These are phyloP conservation scores for Claviceps africana DNA, from an alignment of 2,329 filamentous ascomycete species.

Conservation along the genomic window DNA sequence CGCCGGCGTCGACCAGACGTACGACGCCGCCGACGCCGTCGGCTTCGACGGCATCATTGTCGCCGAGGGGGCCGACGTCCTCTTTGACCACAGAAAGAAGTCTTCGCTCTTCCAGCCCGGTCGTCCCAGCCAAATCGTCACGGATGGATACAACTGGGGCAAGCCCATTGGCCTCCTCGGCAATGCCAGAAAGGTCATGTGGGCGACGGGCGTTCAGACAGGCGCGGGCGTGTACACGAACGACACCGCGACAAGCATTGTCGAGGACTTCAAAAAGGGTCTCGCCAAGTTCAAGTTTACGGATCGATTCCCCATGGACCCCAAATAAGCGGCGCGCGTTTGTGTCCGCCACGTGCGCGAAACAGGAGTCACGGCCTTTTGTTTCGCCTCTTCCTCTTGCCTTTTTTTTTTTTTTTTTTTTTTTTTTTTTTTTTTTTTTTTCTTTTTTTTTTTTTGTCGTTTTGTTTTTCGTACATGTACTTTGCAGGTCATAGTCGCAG, in stretches of 20 bases:
- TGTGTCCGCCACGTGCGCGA: neutral
- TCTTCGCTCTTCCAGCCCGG: conserved; percentile 49
- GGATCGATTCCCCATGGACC: conserved; percentile 46
- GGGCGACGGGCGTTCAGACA: conserved; percentile 28
- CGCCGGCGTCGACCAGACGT: conserved; percentile 45
- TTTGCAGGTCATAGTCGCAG: too few species aligned
- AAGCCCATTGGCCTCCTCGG: conserved; percentile 54
- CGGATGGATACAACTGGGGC: conserved; percentile 51
- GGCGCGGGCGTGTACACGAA: conserved; percentile 28
- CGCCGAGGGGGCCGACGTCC: conserved; percentile 33
- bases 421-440: neutral
- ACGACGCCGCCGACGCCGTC: conserved; percentile 48
- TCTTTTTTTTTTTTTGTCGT: neutral
- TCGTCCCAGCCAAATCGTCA: conserved; percentile 48
- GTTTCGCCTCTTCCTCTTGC: neutral
- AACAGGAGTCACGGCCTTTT: conserved; percentile 5
- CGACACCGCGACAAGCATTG: conserved; percentile 23
- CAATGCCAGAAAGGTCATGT: conserved; percentile 22
- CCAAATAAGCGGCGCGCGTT: neutral
- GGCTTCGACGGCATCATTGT: conserved; percentile 51
- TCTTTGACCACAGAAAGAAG: conserved; percentile 31
- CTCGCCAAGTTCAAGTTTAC: conserved; percentile 52
- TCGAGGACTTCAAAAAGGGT: conserved; percentile 37
- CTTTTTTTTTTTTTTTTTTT: neutral
- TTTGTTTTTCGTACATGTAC: too few species aligned